Evolutionary conservation across 371 early-diverging fungal genomes (phyloP), one percentile per base, ranked within the genome.

Genomic region (Fennellomyces sp.): DNA sequence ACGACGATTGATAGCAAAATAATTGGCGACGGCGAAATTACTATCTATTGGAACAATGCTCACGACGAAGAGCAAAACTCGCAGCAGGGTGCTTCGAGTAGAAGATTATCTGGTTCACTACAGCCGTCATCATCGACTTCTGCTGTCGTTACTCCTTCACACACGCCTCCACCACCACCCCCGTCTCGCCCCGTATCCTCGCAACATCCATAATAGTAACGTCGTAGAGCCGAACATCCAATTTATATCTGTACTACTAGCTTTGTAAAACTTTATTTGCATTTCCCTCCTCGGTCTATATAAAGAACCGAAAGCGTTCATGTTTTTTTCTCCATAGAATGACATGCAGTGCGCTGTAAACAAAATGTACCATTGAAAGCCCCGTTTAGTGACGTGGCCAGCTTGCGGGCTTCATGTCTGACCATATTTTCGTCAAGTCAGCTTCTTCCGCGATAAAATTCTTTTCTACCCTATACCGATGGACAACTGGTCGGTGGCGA

Each of bases 11-110:
- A 45, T 28, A 56, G 47, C 30, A 28, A 45, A 28, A 42, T 27
- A n/a, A 19, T 65, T 26, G 78, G 72, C 7, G 78, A 78, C 60
- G 78, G 78, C 19, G 78, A 78, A 51, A 78, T 78, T 17, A 78
- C 78, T 4, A 72, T 78, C 29, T 70, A 72, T 51, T 78, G 78
- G 78, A 71, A 64, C 28, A 33, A 31, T 54, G 55, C 51, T 21
- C 23, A 45, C 12, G 45, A 45, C n/a, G 21, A 45, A 3, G 23
- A 45, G 23, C 45, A 45, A 45, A 17, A 45, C n/a, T n/a, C n/a
- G n/a, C n/a, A n/a, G n/a, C n/a, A n/a, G n/a, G n/a, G n/a, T n/a
- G n/a, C n/a, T n/a, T n/a, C n/a, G n/a, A n/a, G n/a, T n/a, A n/a
- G n/a, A n/a, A n/a, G n/a, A n/a, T n/a, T n/a, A n/a, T n/a, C n/a